phyloP scores from a whole-genome alignment of 345 rosid genomes.

The Litchi chinensis region DNA sequence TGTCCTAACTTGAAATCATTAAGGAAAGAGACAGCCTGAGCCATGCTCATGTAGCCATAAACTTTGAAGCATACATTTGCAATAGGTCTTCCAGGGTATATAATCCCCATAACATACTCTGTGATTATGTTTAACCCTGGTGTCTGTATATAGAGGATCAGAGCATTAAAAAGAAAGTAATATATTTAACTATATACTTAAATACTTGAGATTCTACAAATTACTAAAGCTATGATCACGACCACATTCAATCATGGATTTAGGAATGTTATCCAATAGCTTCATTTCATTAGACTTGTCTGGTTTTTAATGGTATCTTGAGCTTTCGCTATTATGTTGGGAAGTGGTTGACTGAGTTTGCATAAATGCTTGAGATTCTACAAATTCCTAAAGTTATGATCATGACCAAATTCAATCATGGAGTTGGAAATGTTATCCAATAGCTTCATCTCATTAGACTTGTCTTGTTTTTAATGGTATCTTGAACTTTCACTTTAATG shows the following conservation, averaged over 20 bases:
- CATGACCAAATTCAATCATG: neutral
- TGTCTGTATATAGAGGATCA: slow-evolving; percentile 45
- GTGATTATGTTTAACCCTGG: slow-evolving; percentile 91
- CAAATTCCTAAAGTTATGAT: neutral
- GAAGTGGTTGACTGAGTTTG: neutral
- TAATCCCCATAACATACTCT: slow-evolving; percentile 84
- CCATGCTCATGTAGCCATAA: slow-evolving; percentile 88
- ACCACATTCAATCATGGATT: neutral
- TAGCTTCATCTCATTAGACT: neutral
- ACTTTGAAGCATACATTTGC: slow-evolving; percentile 93
- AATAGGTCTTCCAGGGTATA: slow-evolving; percentile 83
- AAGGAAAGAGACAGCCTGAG: slow-evolving; percentile 89
- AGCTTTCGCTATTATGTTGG: neutral
- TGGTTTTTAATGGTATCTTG: neutral
- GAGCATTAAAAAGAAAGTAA: neutral
- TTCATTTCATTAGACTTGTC: neutral
- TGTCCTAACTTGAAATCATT: slow-evolving; percentile 93
- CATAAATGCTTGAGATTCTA: neutral
- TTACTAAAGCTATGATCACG: neutral
- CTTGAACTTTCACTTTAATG: neutral
- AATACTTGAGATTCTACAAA: neutral
- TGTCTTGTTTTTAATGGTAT: neutral
- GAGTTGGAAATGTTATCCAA: neutral
- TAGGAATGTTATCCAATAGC: neutral
- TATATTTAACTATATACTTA: neutral